Evolutionary conservation across 441 rosid genomes (phyloP), one percentile per base, ranked within the genome.

Genomic region (Erodium trifolium): DNA sequence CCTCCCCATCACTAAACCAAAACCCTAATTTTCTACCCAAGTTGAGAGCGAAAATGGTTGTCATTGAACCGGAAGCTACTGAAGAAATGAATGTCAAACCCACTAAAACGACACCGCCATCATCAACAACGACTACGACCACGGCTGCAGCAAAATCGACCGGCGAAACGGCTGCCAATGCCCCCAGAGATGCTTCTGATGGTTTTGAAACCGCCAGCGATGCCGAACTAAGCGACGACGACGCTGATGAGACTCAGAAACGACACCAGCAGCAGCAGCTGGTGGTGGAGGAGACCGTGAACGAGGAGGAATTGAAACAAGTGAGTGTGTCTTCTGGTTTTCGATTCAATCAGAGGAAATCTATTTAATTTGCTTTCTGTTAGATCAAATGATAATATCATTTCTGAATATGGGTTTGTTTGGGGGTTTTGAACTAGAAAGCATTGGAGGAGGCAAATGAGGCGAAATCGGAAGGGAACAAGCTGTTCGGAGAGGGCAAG

Each of bases 131-230:
- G 71, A 5, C 71, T 23, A 1, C 73, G 14, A 64, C 73, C 13
- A 23, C 82, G 41, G 71, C 80, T 23, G 7, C 81, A 8, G 16
- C 77, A 5, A 68, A 53, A 31, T 77, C 59, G 51, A 66, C 34
- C 64, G 18, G 2, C 13, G 31, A 59, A 59, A 59, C 64, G 34
- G 5, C 64, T 19, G 12, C 10, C 11, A 18, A 18, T 59, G 12
- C 64, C n/a, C 31, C 70, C 67, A 83, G 80, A 6, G 84, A 78
- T 63, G 88, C 83, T 63, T 88, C 96, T 66, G 97, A 93, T 67
- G 95, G 94, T 7, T 93, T 87, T 72, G 96, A 89, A 71, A 93
- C 97, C 3, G 98, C 97, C 17, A 93, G 95, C 78, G 97, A 93
- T 47, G 82, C 86, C 37, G 97, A 79, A 29, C 71, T 84, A 5